Conservation (phyloP, 768 basidiomycete species). For the Xerocomellus intermedius region DNA sequence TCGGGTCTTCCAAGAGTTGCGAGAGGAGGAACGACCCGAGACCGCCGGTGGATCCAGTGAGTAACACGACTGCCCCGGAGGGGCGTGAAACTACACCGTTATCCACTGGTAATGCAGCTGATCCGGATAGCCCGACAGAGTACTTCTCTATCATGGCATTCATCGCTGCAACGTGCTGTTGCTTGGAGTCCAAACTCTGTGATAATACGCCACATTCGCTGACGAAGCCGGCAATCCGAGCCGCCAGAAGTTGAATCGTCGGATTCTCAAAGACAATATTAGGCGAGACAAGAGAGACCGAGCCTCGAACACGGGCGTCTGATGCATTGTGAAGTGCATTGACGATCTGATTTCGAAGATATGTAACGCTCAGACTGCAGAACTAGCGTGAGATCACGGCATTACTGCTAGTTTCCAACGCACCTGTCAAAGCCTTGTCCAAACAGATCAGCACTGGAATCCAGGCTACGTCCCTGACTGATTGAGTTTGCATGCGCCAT, state of each 20-base stretch:
- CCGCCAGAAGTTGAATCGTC: constrained; percentile 25
- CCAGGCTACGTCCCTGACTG: not conserved
- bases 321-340: constrained; percentile 24
- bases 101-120: not conserved
- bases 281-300: constrained; percentile 23
- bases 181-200: not conserved
- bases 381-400: not conserved
- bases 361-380: constrained; percentile 23
- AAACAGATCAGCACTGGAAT: not conserved
- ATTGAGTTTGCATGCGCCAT: not conserved
- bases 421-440: not conserved
- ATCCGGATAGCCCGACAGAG: not conserved
- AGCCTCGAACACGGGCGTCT: constrained; percentile 6
- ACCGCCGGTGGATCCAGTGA: constrained; percentile 45
- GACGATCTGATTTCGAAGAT: constrained; percentile 12
- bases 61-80: not conserved
- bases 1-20: constrained; percentile 21
- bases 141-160: constrained; percentile 29
- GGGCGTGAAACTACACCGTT: not conserved
- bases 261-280: constrained; percentile 38
- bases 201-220: not conserved
- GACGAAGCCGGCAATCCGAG: constrained; percentile 6
- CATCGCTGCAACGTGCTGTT: constrained; percentile 20
- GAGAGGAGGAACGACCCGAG: constrained; percentile 39
- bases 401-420: not conserved